Percentiles rank a stretch among this genome's conserved stretches.
Conservation (phyloP, 208 protist genomes). For the Blastocrithidia nonstop region DNA sequence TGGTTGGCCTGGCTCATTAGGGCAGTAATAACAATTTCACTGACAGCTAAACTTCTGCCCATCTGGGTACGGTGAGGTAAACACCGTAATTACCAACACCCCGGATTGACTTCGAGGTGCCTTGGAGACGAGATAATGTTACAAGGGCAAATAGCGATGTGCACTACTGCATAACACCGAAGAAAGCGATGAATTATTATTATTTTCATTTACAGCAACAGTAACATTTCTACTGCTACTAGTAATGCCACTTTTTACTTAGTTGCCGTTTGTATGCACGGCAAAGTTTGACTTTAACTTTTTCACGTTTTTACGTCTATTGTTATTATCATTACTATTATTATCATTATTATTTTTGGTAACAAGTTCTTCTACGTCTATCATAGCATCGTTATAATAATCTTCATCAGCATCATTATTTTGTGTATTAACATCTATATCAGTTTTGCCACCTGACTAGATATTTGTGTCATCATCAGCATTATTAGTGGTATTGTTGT, state of each 20-base stretch:
- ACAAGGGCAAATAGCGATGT: conserved; percentile 11
- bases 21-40: conserved; percentile 91
- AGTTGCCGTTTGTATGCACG: too few relatives aligned
- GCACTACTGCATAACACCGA: not conserved
- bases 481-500: not conserved
- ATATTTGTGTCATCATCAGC: not conserved
- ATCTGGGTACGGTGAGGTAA: conserved; percentile 79
- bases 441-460: conserved; percentile 2
- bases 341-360: not conserved
- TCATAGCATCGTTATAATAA: conserved; percentile 6
- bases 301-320: too few relatives aligned
- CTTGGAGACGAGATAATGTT: conserved; percentile 68
- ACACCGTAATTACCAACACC: conserved; percentile 86
- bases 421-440: conserved; percentile 1
- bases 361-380: not conserved
- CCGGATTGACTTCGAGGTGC: conserved; percentile 75
- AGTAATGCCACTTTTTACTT: too few relatives aligned
- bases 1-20: conserved; percentile 83
- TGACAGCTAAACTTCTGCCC: conserved; percentile 79
- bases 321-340: too few relatives aligned
- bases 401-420: conserved; percentile 12
- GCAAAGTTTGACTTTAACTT: too few relatives aligned
- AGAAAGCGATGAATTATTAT: not conserved
- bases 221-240: too few relatives aligned
- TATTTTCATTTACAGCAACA: too few relatives aligned